Evolutionary conservation across 345 rosid genomes (phyloP), one percentile per base, ranked within the genome.

Genomic region (Bruguiera gymnorhiza): DNA sequence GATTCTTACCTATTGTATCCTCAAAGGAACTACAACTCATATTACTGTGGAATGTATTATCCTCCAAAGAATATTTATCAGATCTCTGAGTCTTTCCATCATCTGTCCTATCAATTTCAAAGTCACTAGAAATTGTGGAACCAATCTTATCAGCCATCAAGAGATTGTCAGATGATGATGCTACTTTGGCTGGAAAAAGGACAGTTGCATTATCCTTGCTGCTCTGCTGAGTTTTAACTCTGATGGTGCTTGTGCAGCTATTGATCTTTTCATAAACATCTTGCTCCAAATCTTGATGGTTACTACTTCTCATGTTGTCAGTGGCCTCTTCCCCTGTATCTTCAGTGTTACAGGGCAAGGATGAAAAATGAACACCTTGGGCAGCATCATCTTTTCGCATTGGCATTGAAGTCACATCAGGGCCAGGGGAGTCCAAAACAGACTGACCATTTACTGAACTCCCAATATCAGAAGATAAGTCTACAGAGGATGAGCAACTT

Each of bases 401-500:
- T 6, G 60, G 53, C 60, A 26, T 32, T 29, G 83, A 67, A 69
- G 62, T 72, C 5, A 0, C 18, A 43, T 43, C 19, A 29, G 81
- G 67, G 62, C 67, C 71, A 48, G 76, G 68, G 55, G 83, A 76
- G 61, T 63, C 72, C 36, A 70, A 70, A 2, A 30, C 8, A 63
- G 78, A 79, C 77, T 64, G 70, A 32, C 75, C 82, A 21, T 82
- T 84, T 62, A 68, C 82, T 11, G 79, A 78, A 77, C 81, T 82
- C 34, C 77, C 87, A 15, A 60, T 67, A 71, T 81, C 86, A 52
- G 81, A 78, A 46, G 85, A 81, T 34, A 85, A 75, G 71, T 85
- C 86, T 64, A 80, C 54, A 62, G 86, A 89, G 57, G 91, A 82
- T 6, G 75, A 83, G 72, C 65, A 27, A 60, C 87, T 78, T 24